These are phyloP conservation scores for Termitomyces sp. DNA, from an alignment of 768 basidiomycete genomes.

Conservation along the genomic window DNA sequence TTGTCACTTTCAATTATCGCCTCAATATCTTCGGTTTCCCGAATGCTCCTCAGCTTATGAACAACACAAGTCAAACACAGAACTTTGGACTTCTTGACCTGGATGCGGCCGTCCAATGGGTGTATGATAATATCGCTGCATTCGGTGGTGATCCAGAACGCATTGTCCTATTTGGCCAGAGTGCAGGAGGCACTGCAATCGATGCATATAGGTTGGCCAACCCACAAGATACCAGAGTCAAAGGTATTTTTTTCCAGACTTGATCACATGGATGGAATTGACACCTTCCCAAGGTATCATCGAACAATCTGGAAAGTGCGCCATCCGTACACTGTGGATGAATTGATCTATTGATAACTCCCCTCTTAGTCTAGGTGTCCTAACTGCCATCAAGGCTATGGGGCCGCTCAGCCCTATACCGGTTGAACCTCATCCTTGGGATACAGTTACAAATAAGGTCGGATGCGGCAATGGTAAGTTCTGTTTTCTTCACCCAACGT, in stretches of 20 bases:
- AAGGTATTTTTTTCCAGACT: neutral
- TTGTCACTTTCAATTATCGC: slow-evolving; percentile 36
- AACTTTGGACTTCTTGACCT: slow-evolving; percentile 37
- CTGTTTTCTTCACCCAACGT: neutral
- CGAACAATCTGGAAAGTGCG: slow-evolving; percentile 33
- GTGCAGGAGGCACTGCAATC: slow-evolving; percentile 30
- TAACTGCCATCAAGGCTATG: neutral
- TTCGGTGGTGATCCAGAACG: slow-evolving; percentile 40
- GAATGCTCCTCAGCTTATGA: slow-evolving; percentile 32
- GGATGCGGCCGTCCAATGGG: slow-evolving; percentile 40
- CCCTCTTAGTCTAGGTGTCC: neutral
- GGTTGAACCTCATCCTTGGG: neutral
- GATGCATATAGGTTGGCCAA: slow-evolving; percentile 32
- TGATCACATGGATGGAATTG: neutral
- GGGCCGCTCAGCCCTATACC: neutral
- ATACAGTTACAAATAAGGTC: slow-evolving; percentile 21
- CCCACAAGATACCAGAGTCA: slow-evolving; percentile 25
- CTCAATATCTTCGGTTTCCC: slow-evolving; percentile 36
- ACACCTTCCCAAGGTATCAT: slow-evolving; percentile 23
- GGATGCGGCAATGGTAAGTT: slow-evolving; percentile 31
- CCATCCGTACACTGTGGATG: neutral
- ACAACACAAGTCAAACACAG: slow-evolving; percentile 15
- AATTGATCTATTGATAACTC: neutral
- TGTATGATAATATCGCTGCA: slow-evolving; percentile 39
- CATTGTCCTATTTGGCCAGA: slow-evolving; percentile 32